Percentiles rank a stretch among this genome's conserved stretches.
phyloP scores from a whole-genome alignment of 1,284 basidiomycete genomes.

The Malassezia restricta region DNA sequence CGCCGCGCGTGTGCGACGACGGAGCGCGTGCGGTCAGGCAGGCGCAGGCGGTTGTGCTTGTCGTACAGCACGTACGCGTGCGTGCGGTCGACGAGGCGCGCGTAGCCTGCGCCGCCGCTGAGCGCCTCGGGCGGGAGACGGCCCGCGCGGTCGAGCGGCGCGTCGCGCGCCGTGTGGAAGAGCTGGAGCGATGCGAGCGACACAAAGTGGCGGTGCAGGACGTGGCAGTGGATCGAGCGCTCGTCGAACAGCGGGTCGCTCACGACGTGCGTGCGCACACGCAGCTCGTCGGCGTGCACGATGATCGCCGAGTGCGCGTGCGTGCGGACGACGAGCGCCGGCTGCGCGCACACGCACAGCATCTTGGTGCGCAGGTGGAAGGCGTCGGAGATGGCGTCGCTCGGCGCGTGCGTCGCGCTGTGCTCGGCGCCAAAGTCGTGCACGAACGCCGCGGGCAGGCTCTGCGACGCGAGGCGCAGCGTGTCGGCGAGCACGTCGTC shows the following conservation, averaged over 20 bases:
- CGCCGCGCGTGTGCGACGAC: conserved; percentile 29
- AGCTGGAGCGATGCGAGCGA: conserved; percentile 69
- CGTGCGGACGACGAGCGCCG: conserved; percentile 69
- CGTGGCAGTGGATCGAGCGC: conserved; percentile 70
- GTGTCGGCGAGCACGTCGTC: conserved; percentile 41
- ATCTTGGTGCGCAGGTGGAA: conserved; percentile 55
- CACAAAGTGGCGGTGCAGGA: conserved; percentile 71
- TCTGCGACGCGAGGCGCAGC: conserved; percentile 16
- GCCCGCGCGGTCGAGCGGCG: conserved; percentile 21
- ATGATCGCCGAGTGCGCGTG: conserved; percentile 60
- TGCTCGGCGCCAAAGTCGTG: conserved; percentile 12
- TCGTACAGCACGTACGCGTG: conserved; percentile 77
- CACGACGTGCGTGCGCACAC: conserved; percentile 67
- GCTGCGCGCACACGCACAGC: conserved; percentile 74
- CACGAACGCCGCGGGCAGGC: conserved; percentile 4
- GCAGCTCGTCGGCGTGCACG: conserved; percentile 68
- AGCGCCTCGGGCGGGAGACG: conserved; percentile 70
- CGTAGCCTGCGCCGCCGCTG: conserved; percentile 45
- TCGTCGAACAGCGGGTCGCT: conserved; percentile 66
- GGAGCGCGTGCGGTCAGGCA: conserved; percentile 4
- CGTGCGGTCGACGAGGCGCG: conserved; percentile 78
- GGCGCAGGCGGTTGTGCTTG: conserved; percentile 61
- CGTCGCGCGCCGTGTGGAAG: conserved; percentile 58
- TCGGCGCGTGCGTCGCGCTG: conserved; percentile 13
- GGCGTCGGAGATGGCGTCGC: conserved; percentile 45